Evolutionary conservation across 169 alveolate species (phyloP).

Genomic region (Plasmodium gaboni): DNA sequence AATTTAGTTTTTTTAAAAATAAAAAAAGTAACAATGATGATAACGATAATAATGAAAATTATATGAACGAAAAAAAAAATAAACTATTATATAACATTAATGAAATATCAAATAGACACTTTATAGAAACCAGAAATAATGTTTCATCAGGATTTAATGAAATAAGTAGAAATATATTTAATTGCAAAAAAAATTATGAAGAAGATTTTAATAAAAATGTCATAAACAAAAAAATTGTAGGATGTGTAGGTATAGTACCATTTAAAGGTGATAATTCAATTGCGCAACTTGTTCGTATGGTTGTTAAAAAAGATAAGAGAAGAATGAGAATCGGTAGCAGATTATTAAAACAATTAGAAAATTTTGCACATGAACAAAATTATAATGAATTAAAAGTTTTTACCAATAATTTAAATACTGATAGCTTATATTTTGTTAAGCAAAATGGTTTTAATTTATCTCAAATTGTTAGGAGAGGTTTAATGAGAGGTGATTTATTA

Average conservation of each 20-base stretch:
- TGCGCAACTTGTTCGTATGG: slow-evolving; percentile 91
- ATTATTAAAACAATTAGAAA: slow-evolving; percentile 89
- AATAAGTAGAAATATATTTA: slow-evolving; percentile 37
- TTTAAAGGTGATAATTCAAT: slow-evolving; percentile 85
- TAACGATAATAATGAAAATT: not conserved
- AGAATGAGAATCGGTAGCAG: slow-evolving; percentile 92
- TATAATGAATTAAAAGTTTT: slow-evolving; percentile 89
- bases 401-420: slow-evolving; percentile 91
- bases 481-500: slow-evolving; percentile 92
- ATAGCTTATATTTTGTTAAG: slow-evolving; percentile 88
- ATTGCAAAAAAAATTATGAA: slow-evolving; percentile 22
- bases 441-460: slow-evolving; percentile 89
- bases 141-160: slow-evolving; percentile 43
- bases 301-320: slow-evolving; percentile 88
- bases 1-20: not conserved
- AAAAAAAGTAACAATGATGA: not conserved
- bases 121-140: slow-evolving; percentile 18
- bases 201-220: slow-evolving; percentile 38
- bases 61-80: slow-evolving; percentile 7
- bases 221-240: slow-evolving; percentile 81
- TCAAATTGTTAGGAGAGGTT: slow-evolving; percentile 90
- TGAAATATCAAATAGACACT: slow-evolving; percentile 24
- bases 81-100: slow-evolving; percentile 21
- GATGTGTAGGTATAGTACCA: slow-evolving; percentile 90
- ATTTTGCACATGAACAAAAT: slow-evolving; percentile 89